Percentiles rank a stretch among this genome's conserved stretches.
phyloP scores from a whole-genome alignment of 106 monocot species.

The Narthecium ossifragum region DNA sequence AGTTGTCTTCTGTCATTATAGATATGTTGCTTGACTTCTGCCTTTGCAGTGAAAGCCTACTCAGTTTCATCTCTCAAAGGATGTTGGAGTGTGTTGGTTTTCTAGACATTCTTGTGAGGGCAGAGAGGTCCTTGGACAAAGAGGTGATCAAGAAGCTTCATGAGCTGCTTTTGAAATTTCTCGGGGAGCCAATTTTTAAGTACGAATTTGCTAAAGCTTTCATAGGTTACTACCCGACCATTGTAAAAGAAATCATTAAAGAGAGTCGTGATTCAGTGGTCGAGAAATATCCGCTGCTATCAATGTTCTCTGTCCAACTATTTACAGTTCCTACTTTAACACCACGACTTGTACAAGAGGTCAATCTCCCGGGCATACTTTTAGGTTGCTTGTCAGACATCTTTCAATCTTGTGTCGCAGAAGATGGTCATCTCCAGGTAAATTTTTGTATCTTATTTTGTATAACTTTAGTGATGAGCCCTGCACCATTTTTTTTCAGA shows the following conservation, averaged over 20 bases:
- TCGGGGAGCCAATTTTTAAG: constrained; percentile 85
- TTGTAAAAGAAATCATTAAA: constrained; percentile 40
- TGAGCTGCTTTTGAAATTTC: constrained; percentile 78
- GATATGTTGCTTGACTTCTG: constrained; percentile 76
- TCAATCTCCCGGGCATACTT: constrained; percentile 37
- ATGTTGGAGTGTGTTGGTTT: constrained; percentile 36
- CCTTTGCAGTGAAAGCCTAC: constrained; percentile 62
- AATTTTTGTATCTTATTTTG: neutral
- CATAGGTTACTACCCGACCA: constrained; percentile 46
- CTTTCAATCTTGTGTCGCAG: constrained; percentile 31
- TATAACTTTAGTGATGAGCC: neutral
- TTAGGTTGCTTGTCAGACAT: constrained; percentile 45
- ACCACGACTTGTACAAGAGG: constrained; percentile 42
- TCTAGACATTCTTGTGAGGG: constrained; percentile 45
- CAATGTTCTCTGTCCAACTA: constrained; percentile 85
- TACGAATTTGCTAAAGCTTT: constrained; percentile 75
- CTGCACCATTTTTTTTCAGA: too few relatives aligned
- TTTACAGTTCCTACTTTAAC: constrained; percentile 86
- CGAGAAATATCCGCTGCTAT: constrained; percentile 42
- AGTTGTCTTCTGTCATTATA: constrained; percentile 43
- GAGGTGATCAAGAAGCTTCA: constrained; percentile 64
- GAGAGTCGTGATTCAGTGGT: constrained; percentile 21
- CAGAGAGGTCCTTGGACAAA: constrained; percentile 61
- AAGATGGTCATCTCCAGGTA: constrained; percentile 53
- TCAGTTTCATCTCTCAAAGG: constrained; percentile 52